Evolutionary conservation across 164 flowering plant species (phyloP).

Genomic region (Berberis vulgaris): DNA sequence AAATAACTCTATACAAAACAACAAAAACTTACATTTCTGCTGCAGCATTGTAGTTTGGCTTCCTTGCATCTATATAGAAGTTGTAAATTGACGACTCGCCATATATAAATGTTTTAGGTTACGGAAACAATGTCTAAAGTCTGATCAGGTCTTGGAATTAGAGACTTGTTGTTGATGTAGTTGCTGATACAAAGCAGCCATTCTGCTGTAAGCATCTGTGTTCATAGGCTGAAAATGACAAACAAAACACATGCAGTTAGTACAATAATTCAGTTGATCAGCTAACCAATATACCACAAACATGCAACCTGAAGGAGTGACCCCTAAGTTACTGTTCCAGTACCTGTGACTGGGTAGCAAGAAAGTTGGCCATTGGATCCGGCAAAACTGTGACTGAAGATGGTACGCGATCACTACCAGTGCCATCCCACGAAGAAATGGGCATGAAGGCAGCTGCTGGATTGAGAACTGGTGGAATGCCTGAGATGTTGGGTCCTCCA

Average conservation of each 20-base stretch:
- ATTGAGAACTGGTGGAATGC: conserved; percentile 36
- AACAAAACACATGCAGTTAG: no score
- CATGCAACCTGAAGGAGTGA: no score
- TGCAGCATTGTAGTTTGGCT: no score
- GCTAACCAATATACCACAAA: no score
- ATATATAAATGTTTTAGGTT: no score
- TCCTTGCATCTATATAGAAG: no score
- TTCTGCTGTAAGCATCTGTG: conserved; percentile 55
- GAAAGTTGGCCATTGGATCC: conserved; percentile 40
- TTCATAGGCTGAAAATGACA: conserved; percentile 52
- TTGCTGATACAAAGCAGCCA: conserved; percentile 63
- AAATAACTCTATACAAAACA: no score
- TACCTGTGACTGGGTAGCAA: conserved; percentile 62
- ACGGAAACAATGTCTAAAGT: no score
- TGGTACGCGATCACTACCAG: conserved; percentile 10
- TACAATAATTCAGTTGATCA: no score
- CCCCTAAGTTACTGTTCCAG: no score
- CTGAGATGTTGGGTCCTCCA: conserved; percentile 29
- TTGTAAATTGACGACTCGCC: no score
- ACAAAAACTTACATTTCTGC: no score
- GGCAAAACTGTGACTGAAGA: conserved; percentile 16
- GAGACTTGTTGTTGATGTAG: conserved; percentile 15
- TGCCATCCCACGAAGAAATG: conserved; percentile 14
- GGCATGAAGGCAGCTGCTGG: conserved; percentile 37
- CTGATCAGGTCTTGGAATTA: not conserved